Conservation (phyloP, 805 yeast species). For the Schizosaccharomyces octosporus region DNA sequence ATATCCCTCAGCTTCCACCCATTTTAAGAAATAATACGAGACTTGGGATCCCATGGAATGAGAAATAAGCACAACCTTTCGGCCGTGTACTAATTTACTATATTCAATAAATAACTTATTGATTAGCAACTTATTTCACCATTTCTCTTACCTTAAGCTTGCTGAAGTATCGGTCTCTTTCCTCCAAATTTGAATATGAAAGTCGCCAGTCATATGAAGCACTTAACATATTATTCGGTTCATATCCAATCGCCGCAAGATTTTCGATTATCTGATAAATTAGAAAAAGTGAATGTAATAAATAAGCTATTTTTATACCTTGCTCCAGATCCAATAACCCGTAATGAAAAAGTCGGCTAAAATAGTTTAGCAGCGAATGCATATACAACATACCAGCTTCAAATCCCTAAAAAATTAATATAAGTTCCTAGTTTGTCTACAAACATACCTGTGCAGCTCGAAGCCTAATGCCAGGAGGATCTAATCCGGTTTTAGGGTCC, state of each 20-base stretch:
- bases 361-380: neutral
- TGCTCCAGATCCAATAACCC: conserved; percentile 95
- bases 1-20: conserved; percentile 87
- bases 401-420: neutral
- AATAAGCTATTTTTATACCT: conserved; percentile 12
- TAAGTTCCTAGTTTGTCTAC: conserved; percentile 35
- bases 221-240: conserved; percentile 66
- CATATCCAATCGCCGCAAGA: conserved; percentile 80
- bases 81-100: conserved; percentile 25
- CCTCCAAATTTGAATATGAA: conserved; percentile 67
- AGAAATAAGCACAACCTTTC: conserved; percentile 53
- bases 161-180: conserved; percentile 64
- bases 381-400: neutral
- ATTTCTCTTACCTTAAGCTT: conserved; percentile 27
- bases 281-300: too few relatives aligned
- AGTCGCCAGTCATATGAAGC: conserved; percentile 95
- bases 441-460: conserved; percentile 65
- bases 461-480: conserved; percentile 57
- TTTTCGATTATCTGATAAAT: conserved; percentile 41
- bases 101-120: conserved; percentile 33
- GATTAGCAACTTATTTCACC: neutral
- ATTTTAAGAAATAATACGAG: conserved; percentile 65
- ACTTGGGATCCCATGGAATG: conserved; percentile 96
- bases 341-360: conserved; percentile 78
- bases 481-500: conserved; percentile 77